Evolutionary conservation across 805 yeast species (phyloP).

Genomic region (Nakazawaea ambrosiae): DNA sequence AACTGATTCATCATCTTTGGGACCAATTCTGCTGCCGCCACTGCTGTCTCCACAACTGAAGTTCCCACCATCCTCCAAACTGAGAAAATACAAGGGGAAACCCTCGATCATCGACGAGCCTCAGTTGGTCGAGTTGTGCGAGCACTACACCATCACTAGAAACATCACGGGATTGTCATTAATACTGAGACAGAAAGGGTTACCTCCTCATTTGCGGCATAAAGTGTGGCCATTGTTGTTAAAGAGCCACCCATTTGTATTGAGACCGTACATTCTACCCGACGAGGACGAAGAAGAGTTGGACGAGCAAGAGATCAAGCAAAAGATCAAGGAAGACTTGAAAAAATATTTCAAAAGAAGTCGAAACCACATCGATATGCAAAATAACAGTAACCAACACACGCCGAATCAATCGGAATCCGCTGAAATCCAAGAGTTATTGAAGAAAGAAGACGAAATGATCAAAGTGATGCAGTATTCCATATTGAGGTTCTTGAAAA

Average conservation of each 20-base stretch:
- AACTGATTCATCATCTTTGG: too few relatives aligned
- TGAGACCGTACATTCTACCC: constrained; percentile 64
- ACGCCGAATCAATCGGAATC: background rate
- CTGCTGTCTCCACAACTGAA: background rate
- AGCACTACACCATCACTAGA: constrained; percentile 44
- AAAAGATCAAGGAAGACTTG: constrained; percentile 48
- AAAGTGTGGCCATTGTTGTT: constrained; percentile 80
- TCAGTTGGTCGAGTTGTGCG: constrained; percentile 47
- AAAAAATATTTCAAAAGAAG: constrained; percentile 50
- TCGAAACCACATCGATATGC: constrained; percentile 22
- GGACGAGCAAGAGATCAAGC: constrained; percentile 18
- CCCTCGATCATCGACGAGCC: constrained; percentile 40
- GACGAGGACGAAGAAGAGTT: constrained; percentile 32
- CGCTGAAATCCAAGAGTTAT: constrained; percentile 14
- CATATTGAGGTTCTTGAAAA: constrained; percentile 53
- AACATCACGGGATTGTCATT: constrained; percentile 74
- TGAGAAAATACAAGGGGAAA: constrained; percentile 23
- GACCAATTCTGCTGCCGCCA: too few relatives aligned
- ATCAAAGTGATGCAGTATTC: constrained; percentile 52
- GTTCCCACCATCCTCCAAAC: background rate
- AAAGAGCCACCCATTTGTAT: constrained; percentile 79
- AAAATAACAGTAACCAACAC: constrained; percentile 1
- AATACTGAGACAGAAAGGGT: constrained; percentile 75
- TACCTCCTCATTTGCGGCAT: constrained; percentile 76
- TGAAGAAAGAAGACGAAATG: constrained; percentile 42